Evolutionary conservation across 2,329 filamentous ascomycete species (phyloP), one percentile per base, ranked within the genome.

Genomic region (Diaporthe citriasiana): DNA sequence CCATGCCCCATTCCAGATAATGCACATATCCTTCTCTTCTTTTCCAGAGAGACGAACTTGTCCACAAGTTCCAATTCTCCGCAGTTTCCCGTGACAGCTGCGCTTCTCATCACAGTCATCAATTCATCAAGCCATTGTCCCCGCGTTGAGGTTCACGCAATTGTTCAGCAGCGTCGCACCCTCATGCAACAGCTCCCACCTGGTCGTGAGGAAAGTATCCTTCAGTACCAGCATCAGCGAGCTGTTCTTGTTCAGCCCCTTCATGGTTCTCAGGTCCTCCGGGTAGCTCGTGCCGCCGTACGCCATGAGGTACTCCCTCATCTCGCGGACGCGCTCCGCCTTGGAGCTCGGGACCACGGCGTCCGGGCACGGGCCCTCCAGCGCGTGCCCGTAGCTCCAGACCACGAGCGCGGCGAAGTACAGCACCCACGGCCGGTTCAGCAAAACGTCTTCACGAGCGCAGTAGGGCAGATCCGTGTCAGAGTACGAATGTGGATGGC

Each of bases 341-440:
- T 88, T 87, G 0, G 87, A 92, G 50, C 82, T 83, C 72, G 93
- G 90, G 27, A 85, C 84, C 78, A 83, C 87, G 68, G 84, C 79
- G 5, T 83, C 84, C 9, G 88, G 85, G 73, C 94, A 90, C 0
- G 95, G 90, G 0, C 97, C 97, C 78, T 98, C 97, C 27, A 97
- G 86, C 0, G 96, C 95, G 81, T 92, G 98, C 3, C 95, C 96
- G 79, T 98, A 99, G 75, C 92, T 95, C 97, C 97, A 99, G 0
- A 98, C 94, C 30, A 98, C 94, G 19, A 99, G 88, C 0, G 93
- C 92, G 0, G 97, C 94, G 80, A 98, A 97, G 83, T 98, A 99
- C 69, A 98, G 87, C 15, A 98, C 95, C 96, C 97, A 99, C 0
- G 96, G 94, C 22, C 97, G 89, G 80, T 98, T 97, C 74, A 98